Evolutionary conservation across 164 flowering plant species (phyloP).

Genomic region (Chloranthus sessilifolius): DNA sequence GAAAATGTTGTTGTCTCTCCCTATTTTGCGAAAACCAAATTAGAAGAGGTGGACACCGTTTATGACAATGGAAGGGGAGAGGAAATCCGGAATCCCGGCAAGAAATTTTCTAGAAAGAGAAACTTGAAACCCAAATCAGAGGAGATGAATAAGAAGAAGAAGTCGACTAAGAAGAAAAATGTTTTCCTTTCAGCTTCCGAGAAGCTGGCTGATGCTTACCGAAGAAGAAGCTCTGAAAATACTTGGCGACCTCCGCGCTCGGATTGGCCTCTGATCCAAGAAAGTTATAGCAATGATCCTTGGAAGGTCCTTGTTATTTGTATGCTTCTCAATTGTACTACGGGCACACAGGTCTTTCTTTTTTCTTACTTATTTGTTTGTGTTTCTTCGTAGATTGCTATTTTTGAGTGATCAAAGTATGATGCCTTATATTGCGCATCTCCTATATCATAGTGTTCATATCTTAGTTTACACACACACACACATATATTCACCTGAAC

Average conservation of each 20-base stretch:
- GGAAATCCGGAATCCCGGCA: not conserved
- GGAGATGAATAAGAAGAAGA: not conserved
- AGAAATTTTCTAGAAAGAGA: not conserved
- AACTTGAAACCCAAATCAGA: not conserved
- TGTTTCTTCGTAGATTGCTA: not conserved
- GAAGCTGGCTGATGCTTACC: constrained; percentile 53
- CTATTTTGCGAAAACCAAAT: not conserved
- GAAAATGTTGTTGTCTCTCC: not conserved
- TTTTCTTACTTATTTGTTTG: not conserved
- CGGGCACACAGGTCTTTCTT: constrained; percentile 57
- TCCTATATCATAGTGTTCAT: too few species aligned
- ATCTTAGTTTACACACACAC: too few species aligned
- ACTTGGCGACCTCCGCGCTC: constrained; percentile 68
- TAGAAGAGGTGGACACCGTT: not conserved
- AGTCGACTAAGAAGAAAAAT: not conserved
- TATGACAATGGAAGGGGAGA: not conserved
- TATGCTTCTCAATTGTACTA: constrained; percentile 66
- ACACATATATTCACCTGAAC: too few species aligned
- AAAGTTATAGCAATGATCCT: constrained; percentile 66
- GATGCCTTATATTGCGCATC: too few species aligned
- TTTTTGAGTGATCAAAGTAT: not conserved
- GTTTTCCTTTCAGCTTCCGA: constrained; percentile 28
- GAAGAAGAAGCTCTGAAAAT: constrained; percentile 38
- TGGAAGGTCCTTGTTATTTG: constrained; percentile 90
- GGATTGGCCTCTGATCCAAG: constrained; percentile 48